A percentile compares a stretch with the other conserved stretches of the same genome.
Evolutionary conservation across 73 alveolate species (phyloP).

Genomic region (Breviolum minutum): DNA sequence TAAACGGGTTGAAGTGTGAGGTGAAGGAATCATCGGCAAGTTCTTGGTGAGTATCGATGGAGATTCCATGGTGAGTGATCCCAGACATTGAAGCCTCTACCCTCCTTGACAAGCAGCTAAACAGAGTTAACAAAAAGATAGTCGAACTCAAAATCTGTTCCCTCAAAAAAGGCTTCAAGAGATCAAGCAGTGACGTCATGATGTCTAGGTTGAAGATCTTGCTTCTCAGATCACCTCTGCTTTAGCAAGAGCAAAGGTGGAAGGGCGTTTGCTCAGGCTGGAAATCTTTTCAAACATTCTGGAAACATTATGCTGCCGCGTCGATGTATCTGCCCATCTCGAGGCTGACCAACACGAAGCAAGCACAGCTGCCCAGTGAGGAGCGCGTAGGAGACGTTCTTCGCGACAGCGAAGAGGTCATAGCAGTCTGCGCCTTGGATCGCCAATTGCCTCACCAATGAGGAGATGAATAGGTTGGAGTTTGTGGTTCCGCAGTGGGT

Average conservation of each 20-base stretch:
- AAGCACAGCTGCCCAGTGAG: conserved; percentile 67
- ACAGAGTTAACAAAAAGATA: too few relatives aligned
- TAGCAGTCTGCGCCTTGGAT: conserved; percentile 12
- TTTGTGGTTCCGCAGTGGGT: too few relatives aligned
- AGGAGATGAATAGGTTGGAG: too few relatives aligned
- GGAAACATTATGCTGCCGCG: neutral
- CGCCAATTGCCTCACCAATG: too few relatives aligned
- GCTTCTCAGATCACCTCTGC: conserved; percentile 53
- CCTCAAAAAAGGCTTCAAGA: too few relatives aligned
- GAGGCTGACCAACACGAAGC: conserved; percentile 91
- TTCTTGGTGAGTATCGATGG: conserved; percentile 71
- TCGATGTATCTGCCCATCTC: neutral
- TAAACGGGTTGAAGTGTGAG: neutral
- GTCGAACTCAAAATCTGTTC: too few relatives aligned
- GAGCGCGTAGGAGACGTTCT: conserved; percentile 84
- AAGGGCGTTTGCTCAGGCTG: conserved; percentile 66
- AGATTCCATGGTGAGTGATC: conserved; percentile 14
- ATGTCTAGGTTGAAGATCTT: conserved; percentile 55
- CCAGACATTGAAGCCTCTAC: neutral
- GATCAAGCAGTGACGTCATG: neutral
- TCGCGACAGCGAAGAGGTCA: conserved; percentile 72
- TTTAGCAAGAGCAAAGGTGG: conserved; percentile 67
- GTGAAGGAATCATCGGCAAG: conserved; percentile 66
- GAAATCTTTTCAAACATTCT: neutral
- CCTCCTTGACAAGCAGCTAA: too few relatives aligned